Evolutionary conservation across 1,139 yeast genomes (phyloP).

Genomic region (Kodamaea suecica): DNA sequence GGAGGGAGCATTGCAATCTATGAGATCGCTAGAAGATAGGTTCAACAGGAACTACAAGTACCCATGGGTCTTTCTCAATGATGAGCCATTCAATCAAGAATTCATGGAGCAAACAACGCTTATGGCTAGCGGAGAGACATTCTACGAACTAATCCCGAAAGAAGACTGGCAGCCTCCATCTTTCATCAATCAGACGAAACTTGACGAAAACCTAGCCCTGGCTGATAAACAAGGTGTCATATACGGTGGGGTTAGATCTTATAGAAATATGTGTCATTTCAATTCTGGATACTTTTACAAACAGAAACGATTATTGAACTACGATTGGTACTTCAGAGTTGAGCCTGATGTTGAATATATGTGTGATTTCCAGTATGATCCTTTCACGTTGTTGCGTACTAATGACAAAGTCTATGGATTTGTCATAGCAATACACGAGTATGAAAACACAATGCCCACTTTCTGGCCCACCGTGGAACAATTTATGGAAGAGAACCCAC

Average conservation of each 20-base stretch:
- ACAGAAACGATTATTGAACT: constrained; percentile 37
- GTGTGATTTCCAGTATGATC: constrained; percentile 51
- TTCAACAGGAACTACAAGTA: constrained; percentile 45
- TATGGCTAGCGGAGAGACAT: constrained; percentile 80
- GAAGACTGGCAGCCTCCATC: constrained; percentile 45
- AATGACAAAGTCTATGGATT: constrained; percentile 43
- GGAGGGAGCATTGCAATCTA: constrained; percentile 40
- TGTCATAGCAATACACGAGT: constrained; percentile 43
- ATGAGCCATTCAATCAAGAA: constrained; percentile 40
- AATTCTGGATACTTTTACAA: constrained; percentile 46
- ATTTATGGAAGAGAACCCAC: constrained; percentile 59
- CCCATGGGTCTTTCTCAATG: constrained; percentile 48
- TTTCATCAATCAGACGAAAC: constrained; percentile 30
- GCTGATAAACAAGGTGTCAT: constrained; percentile 27
- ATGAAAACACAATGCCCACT: constrained; percentile 57
- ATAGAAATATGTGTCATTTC: constrained; percentile 50
- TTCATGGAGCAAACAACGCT: constrained; percentile 58
- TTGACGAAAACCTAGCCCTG: constrained; percentile 25
- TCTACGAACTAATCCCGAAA: constrained; percentile 41
- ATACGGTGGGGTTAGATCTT: constrained; percentile 41
- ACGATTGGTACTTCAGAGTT: constrained; percentile 46
- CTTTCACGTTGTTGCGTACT: constrained; percentile 34
- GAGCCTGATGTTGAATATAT: constrained; percentile 48
- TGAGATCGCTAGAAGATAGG: constrained; percentile 45
- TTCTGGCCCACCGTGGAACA: constrained; percentile 74